Conservation (phyloP, 805 yeast genomes). For the Yamadazyma paraphyllophila region DNA sequence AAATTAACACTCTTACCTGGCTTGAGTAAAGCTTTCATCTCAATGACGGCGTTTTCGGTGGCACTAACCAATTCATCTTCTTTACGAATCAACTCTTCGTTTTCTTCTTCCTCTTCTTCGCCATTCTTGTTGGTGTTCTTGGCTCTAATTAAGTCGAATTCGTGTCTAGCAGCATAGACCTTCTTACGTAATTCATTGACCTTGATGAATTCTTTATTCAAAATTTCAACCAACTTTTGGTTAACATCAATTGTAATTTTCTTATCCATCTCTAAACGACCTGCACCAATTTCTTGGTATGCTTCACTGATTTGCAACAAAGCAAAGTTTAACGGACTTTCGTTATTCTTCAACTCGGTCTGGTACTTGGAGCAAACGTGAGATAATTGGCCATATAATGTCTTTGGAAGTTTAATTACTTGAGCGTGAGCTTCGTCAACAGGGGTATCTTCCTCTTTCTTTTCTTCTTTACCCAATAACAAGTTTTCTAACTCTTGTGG, state of each 20-base stretch:
- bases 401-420: conserved; percentile 55
- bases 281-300: conserved; percentile 62
- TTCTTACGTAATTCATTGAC: conserved; percentile 60
- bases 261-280: conserved; percentile 69
- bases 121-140: conserved; percentile 33
- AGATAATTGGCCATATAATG: conserved; percentile 69
- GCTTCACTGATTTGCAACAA: conserved; percentile 54
- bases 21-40: conserved; percentile 69
- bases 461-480: conserved; percentile 34
- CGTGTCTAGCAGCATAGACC: conserved; percentile 68
- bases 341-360: conserved; percentile 44
- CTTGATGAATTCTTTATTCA: conserved; percentile 58
- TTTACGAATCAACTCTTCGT: conserved; percentile 50
- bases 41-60: conserved; percentile 73
- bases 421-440: conserved; percentile 19
- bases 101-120: conserved; percentile 50
- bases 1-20: conserved; percentile 64
- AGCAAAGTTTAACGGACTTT: conserved; percentile 51
- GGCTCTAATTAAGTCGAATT: conserved; percentile 67
- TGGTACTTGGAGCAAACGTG: conserved; percentile 50
- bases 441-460: conserved; percentile 12
- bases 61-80: conserved; percentile 83
- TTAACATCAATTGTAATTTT: conserved; percentile 60
- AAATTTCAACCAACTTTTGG: conserved; percentile 47
- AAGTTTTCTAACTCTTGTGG: conserved; percentile 67